phyloP scores from a whole-genome alignment of 345 rosid genomes.

The Salix arbutifolia region DNA sequence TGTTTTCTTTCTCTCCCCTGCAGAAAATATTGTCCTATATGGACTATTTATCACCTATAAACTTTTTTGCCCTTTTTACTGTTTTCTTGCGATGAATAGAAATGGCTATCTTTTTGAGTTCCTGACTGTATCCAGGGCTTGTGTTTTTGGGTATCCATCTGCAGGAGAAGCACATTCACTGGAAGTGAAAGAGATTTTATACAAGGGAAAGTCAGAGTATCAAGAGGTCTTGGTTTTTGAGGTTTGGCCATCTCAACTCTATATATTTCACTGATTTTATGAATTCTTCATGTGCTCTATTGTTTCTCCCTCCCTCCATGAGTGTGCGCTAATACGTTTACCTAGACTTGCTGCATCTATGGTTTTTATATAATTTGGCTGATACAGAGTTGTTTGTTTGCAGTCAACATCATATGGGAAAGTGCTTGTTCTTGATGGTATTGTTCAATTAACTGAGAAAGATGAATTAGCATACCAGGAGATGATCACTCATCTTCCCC shows the following conservation, averaged over 20 bases:
- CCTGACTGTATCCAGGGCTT: background rate
- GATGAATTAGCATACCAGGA: slow-evolving; percentile 99
- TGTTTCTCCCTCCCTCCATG: background rate
- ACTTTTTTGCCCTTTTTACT: background rate
- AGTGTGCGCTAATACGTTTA: background rate
- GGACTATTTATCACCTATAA: no score
- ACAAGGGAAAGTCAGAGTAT: slow-evolving; percentile 70
- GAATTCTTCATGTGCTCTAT: background rate
- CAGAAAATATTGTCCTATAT: background rate
- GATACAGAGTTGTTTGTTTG: slow-evolving; percentile 17
- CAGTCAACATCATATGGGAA: slow-evolving; percentile 87
- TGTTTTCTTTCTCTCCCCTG: background rate
- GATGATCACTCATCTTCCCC: slow-evolving; percentile 97
- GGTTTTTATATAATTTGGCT: background rate
- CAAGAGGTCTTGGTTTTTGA: slow-evolving; percentile 91
- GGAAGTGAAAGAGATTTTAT: slow-evolving; percentile 69
- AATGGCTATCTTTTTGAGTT: background rate
- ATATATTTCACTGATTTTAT: slow-evolving; percentile 1
- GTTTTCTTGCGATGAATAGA: background rate
- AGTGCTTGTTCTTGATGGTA: slow-evolving; percentile 97
- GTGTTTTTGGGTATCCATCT: slow-evolving; percentile 9
- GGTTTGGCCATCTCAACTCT: slow-evolving; percentile 37
- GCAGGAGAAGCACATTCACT: slow-evolving; percentile 93
- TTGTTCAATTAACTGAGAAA: slow-evolving; percentile 90
- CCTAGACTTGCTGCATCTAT: background rate